A percentile compares a stretch with the other conserved stretches of the same genome.
Conservation (phyloP, 1,284 basidiomycete species). For the Rhodotorula sp. region DNA sequence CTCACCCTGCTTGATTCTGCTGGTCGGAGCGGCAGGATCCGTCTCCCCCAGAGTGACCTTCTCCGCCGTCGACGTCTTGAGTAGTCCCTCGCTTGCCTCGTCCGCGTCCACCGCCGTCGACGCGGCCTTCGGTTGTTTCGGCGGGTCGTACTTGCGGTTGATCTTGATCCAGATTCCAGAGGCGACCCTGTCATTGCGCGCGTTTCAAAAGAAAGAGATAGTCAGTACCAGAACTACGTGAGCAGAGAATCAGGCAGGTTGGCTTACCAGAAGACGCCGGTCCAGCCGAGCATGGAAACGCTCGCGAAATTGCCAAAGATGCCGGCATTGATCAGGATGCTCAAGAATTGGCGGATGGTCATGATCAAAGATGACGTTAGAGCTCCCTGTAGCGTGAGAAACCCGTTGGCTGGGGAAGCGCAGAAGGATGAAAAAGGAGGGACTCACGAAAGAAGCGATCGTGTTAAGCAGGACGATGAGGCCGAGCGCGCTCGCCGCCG, state of each 20-base stretch:
- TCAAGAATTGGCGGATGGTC: slow-evolving; percentile 43
- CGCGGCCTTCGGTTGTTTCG: slow-evolving; percentile 8
- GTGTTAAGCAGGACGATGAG: slow-evolving; percentile 43
- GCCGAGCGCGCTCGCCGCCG: slow-evolving; percentile 39
- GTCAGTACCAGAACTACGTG: too few species aligned
- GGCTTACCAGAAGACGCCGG: slow-evolving; percentile 31
- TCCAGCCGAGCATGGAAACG: slow-evolving; percentile 36
- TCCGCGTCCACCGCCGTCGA: neutral
- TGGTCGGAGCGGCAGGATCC: neutral
- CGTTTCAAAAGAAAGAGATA: too few species aligned
- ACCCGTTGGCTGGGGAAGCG: too few species aligned
- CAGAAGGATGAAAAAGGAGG: neutral
- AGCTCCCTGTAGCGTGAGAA: slow-evolving; percentile 15
- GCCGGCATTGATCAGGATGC: slow-evolving; percentile 41
- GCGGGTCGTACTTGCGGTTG: slow-evolving; percentile 34
- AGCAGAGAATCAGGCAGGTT: too few species aligned
- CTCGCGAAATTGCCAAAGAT: slow-evolving; percentile 40
- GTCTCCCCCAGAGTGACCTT: neutral
- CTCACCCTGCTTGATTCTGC: slow-evolving; percentile 6
- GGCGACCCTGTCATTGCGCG: slow-evolving; percentile 22
- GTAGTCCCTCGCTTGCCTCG: slow-evolving; percentile 7
- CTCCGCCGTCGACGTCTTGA: neutral
- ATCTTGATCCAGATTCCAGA: slow-evolving; percentile 41
- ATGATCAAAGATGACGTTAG: slow-evolving; percentile 36
- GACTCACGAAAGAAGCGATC: slow-evolving; percentile 39